These are phyloP conservation scores for Xylariomycetidae sp. DNA, from an alignment of 2,329 filamentous ascomycete genomes.

Conservation along the genomic window DNA sequence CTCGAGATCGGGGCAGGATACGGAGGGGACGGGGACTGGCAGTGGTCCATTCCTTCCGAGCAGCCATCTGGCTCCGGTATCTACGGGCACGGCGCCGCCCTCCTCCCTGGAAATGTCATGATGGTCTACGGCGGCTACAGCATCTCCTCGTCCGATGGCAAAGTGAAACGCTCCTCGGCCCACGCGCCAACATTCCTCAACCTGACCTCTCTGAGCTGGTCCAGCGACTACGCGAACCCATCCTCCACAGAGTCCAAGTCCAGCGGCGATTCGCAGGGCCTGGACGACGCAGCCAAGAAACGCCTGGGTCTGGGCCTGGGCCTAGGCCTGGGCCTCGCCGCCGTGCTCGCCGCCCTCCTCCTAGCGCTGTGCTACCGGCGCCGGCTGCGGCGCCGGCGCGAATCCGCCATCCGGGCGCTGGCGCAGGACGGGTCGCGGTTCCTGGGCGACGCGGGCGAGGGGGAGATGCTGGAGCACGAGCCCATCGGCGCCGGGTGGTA, in stretches of 20 bases:
- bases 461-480: constrained; percentile 39
- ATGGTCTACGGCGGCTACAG: constrained; percentile 60
- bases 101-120: constrained; percentile 63
- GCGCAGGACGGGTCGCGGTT: constrained; percentile 45
- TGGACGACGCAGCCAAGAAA: constrained; percentile 21
- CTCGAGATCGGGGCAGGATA: constrained; percentile 71
- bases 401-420: constrained; percentile 42
- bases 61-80: constrained; percentile 42
- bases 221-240: constrained; percentile 43
- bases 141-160: constrained; percentile 32
- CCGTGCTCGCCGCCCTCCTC: constrained; percentile 42
- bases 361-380: constrained; percentile 44
- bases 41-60: constrained; percentile 57
- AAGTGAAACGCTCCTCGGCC: constrained; percentile 26
- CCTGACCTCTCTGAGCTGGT: constrained; percentile 51
- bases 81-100: constrained; percentile 57
- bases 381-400: constrained; percentile 34
- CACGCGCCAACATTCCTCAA: constrained; percentile 44
- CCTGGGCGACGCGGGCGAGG: constrained; percentile 31
- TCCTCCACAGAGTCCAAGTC: constrained; percentile 8
- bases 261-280: constrained; percentile 5
- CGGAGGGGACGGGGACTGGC: constrained; percentile 64
- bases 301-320: constrained; percentile 58
- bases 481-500: constrained; percentile 37
- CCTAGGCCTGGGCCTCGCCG: constrained; percentile 58